Evolutionary conservation across 164 flowering plant species (phyloP).

Genomic region (Macadamia integrifolia): DNA sequence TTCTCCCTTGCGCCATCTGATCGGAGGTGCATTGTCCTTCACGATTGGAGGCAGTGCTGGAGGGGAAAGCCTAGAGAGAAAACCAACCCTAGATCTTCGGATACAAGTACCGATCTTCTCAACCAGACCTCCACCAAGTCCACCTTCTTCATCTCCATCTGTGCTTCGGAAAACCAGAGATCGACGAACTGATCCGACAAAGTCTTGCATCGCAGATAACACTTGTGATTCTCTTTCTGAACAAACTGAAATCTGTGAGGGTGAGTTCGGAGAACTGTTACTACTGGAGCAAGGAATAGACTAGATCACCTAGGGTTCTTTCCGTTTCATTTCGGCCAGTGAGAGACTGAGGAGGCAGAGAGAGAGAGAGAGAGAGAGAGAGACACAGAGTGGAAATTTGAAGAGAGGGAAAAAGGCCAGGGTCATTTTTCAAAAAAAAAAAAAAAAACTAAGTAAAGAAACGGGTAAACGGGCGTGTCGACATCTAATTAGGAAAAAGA

Average conservation of each 20-base stretch:
- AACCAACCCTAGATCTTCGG: constrained; percentile 68
- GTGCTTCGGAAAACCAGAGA: constrained; percentile 62
- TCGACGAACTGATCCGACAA: constrained; percentile 78
- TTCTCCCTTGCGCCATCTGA: constrained; percentile 93
- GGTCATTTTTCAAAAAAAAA: constrained; percentile 12
- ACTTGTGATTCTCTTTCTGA: background rate
- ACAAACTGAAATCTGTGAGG: background rate
- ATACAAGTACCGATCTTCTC: constrained; percentile 71
- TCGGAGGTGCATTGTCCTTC: constrained; percentile 32
- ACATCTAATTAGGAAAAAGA: too few species aligned
- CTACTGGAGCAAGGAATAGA: too few species aligned
- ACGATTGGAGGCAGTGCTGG: constrained; percentile 32
- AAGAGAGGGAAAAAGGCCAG: constrained; percentile 23
- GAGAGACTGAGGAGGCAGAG: too few species aligned
- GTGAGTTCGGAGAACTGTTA: background rate
- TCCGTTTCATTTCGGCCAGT: constrained; percentile 4
- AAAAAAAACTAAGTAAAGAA: background rate
- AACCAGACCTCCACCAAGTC: constrained; percentile 36
- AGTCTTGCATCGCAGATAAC: constrained; percentile 48
- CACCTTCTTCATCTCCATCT: constrained; percentile 32
- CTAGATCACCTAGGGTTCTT: constrained; percentile 10
- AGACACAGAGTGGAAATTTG: constrained; percentile 10
- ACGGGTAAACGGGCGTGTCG: too few species aligned
- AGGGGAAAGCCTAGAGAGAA: constrained; percentile 39
- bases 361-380: background rate